Percentiles rank a stretch among this genome's conserved stretches.
Conservation (phyloP, 352 stramenopile species). For the Phytopythium boreale region DNA sequence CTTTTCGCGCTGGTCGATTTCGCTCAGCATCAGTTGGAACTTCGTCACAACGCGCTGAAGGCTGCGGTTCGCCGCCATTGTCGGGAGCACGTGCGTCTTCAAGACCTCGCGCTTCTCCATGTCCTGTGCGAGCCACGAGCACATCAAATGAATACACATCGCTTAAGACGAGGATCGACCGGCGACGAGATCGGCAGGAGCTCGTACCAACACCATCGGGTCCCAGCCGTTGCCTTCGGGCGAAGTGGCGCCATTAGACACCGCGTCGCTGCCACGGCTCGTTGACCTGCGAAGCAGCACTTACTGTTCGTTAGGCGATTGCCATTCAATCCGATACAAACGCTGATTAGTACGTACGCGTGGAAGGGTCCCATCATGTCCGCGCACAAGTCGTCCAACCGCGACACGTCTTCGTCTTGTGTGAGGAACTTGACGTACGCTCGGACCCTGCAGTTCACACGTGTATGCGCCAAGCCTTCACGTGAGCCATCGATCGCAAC, state of each 20-base stretch:
- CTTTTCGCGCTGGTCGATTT: conserved; percentile 52
- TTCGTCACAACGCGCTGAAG: conserved; percentile 82
- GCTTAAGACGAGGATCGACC: conserved; percentile 10
- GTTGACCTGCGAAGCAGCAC: neutral
- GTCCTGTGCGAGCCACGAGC: conserved; percentile 27
- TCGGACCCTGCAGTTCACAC: conserved; percentile 48
- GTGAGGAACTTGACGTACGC: conserved; percentile 81
- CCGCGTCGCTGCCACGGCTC: neutral
- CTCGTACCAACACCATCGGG: conserved; percentile 43
- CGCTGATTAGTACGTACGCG: conserved; percentile 23
- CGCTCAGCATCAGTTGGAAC: conserved; percentile 80
- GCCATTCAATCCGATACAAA: neutral
- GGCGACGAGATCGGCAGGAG: conserved; percentile 1
- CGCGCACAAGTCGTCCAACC: conserved; percentile 71
- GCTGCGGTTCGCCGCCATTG: conserved; percentile 74
- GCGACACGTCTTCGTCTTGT: conserved; percentile 70
- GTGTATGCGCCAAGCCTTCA: neutral
- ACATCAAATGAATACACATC: neutral
- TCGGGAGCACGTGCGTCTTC: conserved; percentile 65
- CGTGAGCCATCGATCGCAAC: conserved; percentile 1
- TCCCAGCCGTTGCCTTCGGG: conserved; percentile 19
- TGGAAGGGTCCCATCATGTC: conserved; percentile 81
- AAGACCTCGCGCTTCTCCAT: conserved; percentile 72
- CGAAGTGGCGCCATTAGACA: neutral
- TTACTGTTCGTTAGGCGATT: neutral